These are phyloP conservation scores for Tulasnella sp. DNA, from an alignment of 768 basidiomycete genomes.

Conservation along the genomic window DNA sequence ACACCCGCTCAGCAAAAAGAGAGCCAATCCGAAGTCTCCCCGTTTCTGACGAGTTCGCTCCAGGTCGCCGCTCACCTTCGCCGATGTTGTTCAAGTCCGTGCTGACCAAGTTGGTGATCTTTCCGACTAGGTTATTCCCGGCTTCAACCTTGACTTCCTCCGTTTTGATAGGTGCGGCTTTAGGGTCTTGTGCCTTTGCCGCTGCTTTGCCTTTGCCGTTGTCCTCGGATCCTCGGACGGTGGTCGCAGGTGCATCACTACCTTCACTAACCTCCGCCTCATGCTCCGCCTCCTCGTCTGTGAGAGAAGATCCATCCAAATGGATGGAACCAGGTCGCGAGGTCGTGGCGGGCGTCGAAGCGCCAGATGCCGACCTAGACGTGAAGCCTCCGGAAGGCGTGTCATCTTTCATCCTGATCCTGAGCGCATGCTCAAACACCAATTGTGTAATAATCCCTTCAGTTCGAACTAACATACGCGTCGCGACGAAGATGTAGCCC, in stretches of 20 bases:
- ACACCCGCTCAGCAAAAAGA: no score
- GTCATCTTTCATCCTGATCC: constrained; percentile 52
- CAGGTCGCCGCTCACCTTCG: constrained; percentile 20
- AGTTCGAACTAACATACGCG: constrained; percentile 36
- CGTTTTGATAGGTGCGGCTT: neutral
- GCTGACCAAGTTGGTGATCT: constrained; percentile 65
- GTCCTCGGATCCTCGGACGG: no score
- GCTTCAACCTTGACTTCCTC: constrained; percentile 17
- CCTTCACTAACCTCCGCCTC: no score
- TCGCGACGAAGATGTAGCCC: constrained; percentile 41
- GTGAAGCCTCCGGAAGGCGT: constrained; percentile 21
- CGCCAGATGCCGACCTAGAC: constrained; percentile 18
- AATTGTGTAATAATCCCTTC: constrained; percentile 48
- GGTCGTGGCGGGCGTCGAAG: constrained; percentile 17
- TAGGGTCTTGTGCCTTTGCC: no score
- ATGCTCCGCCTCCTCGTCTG: no score
- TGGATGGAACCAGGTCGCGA: no score
- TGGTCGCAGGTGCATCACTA: no score
- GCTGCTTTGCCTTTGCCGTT: no score
- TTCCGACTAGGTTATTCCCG: constrained; percentile 50
- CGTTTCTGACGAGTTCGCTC: no score
- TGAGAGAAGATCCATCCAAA: no score
- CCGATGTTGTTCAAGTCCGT: constrained; percentile 42
- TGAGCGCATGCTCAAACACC: constrained; percentile 75
- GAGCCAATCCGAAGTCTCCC: no score